Evolutionary conservation across 768 basidiomycete species (phyloP), one percentile per base, ranked within the genome.

Genomic region (Hemileccinum rubropunctum): DNA sequence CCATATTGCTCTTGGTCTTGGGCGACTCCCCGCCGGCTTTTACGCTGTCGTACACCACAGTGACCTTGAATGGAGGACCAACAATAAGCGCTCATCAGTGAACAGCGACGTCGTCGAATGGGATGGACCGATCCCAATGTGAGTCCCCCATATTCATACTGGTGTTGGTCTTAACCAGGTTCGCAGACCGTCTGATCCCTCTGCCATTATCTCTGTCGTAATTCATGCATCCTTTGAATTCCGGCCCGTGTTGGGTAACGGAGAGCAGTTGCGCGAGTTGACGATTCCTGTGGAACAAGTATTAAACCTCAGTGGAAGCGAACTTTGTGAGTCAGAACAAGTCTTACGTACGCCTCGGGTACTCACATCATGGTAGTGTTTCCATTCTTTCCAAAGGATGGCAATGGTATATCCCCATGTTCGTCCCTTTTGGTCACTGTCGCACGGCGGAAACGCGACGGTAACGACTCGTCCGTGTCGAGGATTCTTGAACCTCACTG

Each of bases 121-220:
- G 13, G 35, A 27, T 55, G 51, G 51, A 3, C 18, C 3, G 15
- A 53, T 55, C 9, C 42, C 34, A 4, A 27, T 42, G 54, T 53
- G 38, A 48, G 42, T 15, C 1, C 10, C 8, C 11, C 35, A 20
- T 13, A n/a, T n/a, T n/a, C n/a, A n/a, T n/a, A n/a, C n/a, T 11
- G 0, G 1, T 7, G 11, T 17, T 33, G 8, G 4, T 17, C 0
- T 37, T 50, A 5, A 52, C 18, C 3, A 2, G 13, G 7, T 1
- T 33, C 11, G 12, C 6, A 52, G 52, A 4, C 44, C 40, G 3
- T 37, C 15, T 13, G 44, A 42, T 14, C 17, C 32, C 0, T 27
- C 34, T 23, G 1, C 41, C 21, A 20, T 6, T 0, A 8, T 54
- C 7, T 27, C 3, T 18, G 5, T 51, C 6, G 17, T 1, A 1